phyloP scores from a whole-genome alignment of 2,329 filamentous ascomycete genomes.

The Colletotrichum karsti region DNA sequence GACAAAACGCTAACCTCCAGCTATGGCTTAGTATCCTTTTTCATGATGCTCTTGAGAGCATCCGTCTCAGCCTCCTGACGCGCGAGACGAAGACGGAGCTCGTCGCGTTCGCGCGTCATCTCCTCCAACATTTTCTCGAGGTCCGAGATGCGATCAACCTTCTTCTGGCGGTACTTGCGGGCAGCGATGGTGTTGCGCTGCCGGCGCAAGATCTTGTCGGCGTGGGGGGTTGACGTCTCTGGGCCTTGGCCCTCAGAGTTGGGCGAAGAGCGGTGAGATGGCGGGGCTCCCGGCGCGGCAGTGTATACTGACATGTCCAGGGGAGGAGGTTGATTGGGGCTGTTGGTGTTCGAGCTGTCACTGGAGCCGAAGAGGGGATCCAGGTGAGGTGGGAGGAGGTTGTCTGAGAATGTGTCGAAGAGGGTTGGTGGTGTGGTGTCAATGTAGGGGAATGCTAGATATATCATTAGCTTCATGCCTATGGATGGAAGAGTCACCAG shows the following conservation, averaged over 20 bases:
- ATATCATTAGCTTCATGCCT: neutral
- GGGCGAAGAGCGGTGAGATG: constrained; percentile 14
- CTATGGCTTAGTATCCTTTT: constrained; percentile 9
- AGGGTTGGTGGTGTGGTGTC: constrained; percentile 18
- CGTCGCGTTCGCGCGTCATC: constrained; percentile 69
- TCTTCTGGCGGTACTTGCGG: constrained; percentile 75
- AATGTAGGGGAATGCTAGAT: constrained; percentile 22
- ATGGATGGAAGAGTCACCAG: neutral
- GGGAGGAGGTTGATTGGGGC: constrained; percentile 20
- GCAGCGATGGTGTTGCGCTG: constrained; percentile 77
- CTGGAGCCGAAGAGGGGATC: constrained; percentile 17
- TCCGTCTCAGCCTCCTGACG: constrained; percentile 72
- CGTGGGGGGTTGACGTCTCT: neutral
- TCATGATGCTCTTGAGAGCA: constrained; percentile 63
- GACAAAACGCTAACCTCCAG: neutral
- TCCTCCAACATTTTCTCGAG: constrained; percentile 68
- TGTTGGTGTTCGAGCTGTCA: constrained; percentile 20
- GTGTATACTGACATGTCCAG: constrained; percentile 15
- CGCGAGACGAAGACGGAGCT: constrained; percentile 68
- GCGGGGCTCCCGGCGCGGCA: neutral
- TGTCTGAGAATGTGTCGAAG: constrained; percentile 23
- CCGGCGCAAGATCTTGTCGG: constrained; percentile 59
- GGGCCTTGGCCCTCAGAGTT: neutral
- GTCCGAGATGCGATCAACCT: constrained; percentile 70
- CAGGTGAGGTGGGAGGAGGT: neutral